Percentiles rank a stretch among this genome's conserved stretches.
Conservation (phyloP, 441 rosid species). For the Gossypium gossypioides region DNA sequence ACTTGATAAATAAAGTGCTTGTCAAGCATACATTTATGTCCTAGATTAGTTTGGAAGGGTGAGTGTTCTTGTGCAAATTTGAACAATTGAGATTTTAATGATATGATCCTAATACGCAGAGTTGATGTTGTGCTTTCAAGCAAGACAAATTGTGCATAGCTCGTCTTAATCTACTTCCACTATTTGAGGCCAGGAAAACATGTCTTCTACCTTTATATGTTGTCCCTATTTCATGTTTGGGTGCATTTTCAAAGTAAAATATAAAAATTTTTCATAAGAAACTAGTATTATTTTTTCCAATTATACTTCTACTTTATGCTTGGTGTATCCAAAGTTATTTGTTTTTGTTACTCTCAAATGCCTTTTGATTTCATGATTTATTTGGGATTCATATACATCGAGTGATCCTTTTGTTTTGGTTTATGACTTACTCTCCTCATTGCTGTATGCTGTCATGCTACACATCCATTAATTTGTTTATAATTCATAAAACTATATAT, state of each 20-base stretch:
- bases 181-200: neutral
- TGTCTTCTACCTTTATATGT: neutral
- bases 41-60: neutral
- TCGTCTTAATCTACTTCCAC: neutral
- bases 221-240: neutral
- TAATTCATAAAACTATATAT: neutral
- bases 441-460: neutral
- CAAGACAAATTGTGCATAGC: neutral
- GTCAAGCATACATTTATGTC: slow-evolving; percentile 17
- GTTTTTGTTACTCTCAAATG: neutral
- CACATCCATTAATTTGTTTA: neutral
- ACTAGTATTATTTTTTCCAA: neutral
- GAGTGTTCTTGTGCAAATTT: neutral
- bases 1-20: neutral
- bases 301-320: neutral
- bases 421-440: neutral
- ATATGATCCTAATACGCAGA: neutral
- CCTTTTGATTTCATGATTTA: slow-evolving; percentile 1
- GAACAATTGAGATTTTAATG: neutral
- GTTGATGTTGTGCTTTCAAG: neutral
- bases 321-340: neutral
- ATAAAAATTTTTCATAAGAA: neutral
- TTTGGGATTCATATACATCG: neutral
- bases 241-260: neutral
- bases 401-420: neutral